A percentile compares a stretch with the other conserved stretches of the same genome.
phyloP scores from a whole-genome alignment of 2,329 filamentous ascomycete species.

The Trichophaea hybrida region DNA sequence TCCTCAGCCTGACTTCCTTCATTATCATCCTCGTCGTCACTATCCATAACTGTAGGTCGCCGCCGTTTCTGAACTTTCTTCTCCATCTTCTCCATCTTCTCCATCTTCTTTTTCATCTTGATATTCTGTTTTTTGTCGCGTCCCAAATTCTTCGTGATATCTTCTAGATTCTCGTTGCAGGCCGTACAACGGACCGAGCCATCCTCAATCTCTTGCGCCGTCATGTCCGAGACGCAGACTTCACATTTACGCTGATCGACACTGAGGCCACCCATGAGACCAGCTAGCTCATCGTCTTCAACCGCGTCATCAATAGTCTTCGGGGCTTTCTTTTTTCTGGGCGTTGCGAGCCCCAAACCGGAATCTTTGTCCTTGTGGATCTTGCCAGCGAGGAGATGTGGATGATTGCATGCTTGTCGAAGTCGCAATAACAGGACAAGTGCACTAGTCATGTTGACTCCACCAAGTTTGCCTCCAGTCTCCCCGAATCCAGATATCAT shows the following conservation, averaged over 20 bases:
- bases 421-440: conserved; percentile 81
- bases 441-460: conserved; percentile 79
- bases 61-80: conserved; percentile 28
- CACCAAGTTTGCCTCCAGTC: conserved; percentile 11
- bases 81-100: conserved; percentile 25
- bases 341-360: conserved; percentile 38
- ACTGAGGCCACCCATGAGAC: conserved; percentile 71
- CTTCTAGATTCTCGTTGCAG: conserved; percentile 24
- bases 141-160: conserved; percentile 30
- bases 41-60: conserved; percentile 36
- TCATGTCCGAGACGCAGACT: conserved; percentile 60
- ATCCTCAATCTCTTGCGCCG: conserved; percentile 37
- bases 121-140: conserved; percentile 30
- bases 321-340: conserved; percentile 32
- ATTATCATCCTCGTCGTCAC: conserved; percentile 50
- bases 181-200: conserved; percentile 24
- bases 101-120: conserved; percentile 41
- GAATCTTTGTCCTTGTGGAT: conserved; percentile 78
- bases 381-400: conserved; percentile 71
- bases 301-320: conserved; percentile 37
- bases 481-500: conserved; percentile 59
- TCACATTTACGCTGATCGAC: conserved; percentile 67
- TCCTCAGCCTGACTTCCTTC: conserved; percentile 33
- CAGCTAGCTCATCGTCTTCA: conserved; percentile 61
- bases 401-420: conserved; percentile 89